phyloP scores from a whole-genome alignment of 768 basidiomycete species.

The Leccinum sublutescens region DNA sequence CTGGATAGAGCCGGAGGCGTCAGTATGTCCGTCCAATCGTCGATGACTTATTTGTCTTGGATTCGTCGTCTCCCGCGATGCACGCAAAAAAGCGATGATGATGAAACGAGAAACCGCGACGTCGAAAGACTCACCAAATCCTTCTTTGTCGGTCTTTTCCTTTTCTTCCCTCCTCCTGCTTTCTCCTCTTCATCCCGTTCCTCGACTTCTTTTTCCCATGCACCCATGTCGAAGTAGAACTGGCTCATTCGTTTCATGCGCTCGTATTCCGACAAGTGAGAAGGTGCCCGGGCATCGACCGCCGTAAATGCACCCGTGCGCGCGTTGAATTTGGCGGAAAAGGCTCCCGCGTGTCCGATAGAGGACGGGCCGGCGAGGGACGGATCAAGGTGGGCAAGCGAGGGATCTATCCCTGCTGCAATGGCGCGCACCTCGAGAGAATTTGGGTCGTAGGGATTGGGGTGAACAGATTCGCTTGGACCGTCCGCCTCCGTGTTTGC shows the following conservation, averaged over 20 bases:
- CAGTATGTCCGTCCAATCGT: constrained; percentile 25
- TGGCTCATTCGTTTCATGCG: constrained; percentile 79
- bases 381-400: constrained; percentile 78
- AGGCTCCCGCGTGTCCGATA: constrained; percentile 40
- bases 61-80: constrained; percentile 20
- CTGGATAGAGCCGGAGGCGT: constrained; percentile 38
- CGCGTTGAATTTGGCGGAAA: constrained; percentile 75
- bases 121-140: constrained; percentile 60
- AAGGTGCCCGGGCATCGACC: constrained; percentile 65
- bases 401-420: constrained; percentile 81
- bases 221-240: constrained; percentile 82
- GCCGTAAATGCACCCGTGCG: constrained; percentile 76
- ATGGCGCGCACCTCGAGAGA: constrained; percentile 68
- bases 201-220: constrained; percentile 74
- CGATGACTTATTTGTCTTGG: constrained; percentile 18
- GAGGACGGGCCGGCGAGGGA: constrained; percentile 45
- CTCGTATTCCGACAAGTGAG: constrained; percentile 77
- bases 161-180: constrained; percentile 62
- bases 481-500: constrained; percentile 25
- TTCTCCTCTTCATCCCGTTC: constrained; percentile 44
- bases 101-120: constrained; percentile 12
- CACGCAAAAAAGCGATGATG: constrained; percentile 16
- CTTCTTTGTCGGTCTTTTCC: constrained; percentile 78
- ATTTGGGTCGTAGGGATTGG: constrained; percentile 31
- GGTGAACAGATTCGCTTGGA: constrained; percentile 13